These are phyloP conservation scores for Ophiosphaerella herpotricha DNA, from an alignment of 2,329 filamentous ascomycete genomes.

Conservation along the genomic window DNA sequence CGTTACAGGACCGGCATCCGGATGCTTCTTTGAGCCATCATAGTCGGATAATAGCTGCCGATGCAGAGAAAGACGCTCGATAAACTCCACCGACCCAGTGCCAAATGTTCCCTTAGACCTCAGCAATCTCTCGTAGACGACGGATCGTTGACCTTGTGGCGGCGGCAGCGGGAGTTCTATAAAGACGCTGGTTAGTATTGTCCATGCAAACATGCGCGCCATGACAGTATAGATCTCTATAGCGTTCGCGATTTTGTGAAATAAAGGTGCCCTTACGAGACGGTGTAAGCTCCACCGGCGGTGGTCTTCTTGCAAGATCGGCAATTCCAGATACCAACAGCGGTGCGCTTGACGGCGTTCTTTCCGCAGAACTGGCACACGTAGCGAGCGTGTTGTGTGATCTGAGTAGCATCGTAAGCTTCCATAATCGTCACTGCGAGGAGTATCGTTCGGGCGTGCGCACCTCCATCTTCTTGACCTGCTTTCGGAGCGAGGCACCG, in stretches of 20 bases:
- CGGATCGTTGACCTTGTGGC: conserved; percentile 95
- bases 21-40: conserved; percentile 36
- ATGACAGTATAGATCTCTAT: too few species aligned
- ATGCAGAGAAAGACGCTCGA: conserved; percentile 42
- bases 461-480: conserved; percentile 97
- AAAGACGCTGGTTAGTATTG: conserved; percentile 27
- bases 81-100: conserved; percentile 41
- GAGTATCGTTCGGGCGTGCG: conserved; percentile 19
- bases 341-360: conserved; percentile 85
- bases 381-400: conserved; percentile 97
- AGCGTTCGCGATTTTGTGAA: neutral
- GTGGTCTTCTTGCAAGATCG: conserved; percentile 91
- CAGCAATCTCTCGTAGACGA: conserved; percentile 95
- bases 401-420: conserved; percentile 50
- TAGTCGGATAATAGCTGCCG: conserved; percentile 35
- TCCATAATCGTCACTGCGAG: conserved; percentile 7
- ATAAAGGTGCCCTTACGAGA: conserved; percentile 72
- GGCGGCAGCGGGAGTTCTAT: conserved; percentile 86
- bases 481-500: conserved; percentile 99
- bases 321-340: conserved; percentile 97
- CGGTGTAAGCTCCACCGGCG: conserved; percentile 90
- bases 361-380: conserved; percentile 92
- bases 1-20: conserved; percentile 42
- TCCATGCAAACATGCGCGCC: neutral
- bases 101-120: conserved; percentile 68